Conservation (phyloP, 805 yeast species). For the Hanseniaspora hatyaiensis region DNA sequence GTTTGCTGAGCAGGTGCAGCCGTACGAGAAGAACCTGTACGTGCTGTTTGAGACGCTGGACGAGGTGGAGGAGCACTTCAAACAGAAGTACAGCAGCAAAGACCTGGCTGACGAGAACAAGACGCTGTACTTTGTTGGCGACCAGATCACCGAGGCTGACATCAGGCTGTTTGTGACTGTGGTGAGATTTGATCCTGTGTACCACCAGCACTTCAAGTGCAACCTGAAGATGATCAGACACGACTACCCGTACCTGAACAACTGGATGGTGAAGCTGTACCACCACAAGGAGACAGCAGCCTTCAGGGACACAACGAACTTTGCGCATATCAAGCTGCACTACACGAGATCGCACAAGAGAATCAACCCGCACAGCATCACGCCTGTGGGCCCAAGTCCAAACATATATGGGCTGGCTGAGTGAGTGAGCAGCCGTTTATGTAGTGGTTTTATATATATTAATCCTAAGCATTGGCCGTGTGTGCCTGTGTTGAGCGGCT, state of each 20-base stretch:
- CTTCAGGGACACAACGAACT: slow-evolving; percentile 67
- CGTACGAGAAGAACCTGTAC: slow-evolving; percentile 57
- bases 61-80: slow-evolving; percentile 52
- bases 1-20: slow-evolving; percentile 73
- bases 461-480: too few relatives aligned
- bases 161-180: slow-evolving; percentile 77
- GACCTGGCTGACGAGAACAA: slow-evolving; percentile 22
- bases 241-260: slow-evolving; percentile 66
- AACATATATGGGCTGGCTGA: too few relatives aligned
- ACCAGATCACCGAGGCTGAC: slow-evolving; percentile 77
- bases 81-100: slow-evolving; percentile 30
- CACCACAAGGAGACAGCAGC: slow-evolving; percentile 51
- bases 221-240: slow-evolving; percentile 68
- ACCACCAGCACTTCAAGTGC: slow-evolving; percentile 91
- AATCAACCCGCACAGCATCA: slow-evolving; percentile 71
- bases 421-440: too few relatives aligned
- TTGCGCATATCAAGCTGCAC: slow-evolving; percentile 83
- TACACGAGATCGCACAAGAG: slow-evolving; percentile 75
- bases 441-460: too few relatives aligned
- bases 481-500: too few relatives aligned
- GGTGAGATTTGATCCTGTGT: slow-evolving; percentile 82
- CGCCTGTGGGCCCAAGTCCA: slow-evolving; percentile 83
- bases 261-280: slow-evolving; percentile 73
- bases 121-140: slow-evolving; percentile 44
- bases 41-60: slow-evolving; percentile 58